These are phyloP conservation scores for Ogataea wickerhamii DNA, from an alignment of 805 yeast genomes.

Conservation along the genomic window DNA sequence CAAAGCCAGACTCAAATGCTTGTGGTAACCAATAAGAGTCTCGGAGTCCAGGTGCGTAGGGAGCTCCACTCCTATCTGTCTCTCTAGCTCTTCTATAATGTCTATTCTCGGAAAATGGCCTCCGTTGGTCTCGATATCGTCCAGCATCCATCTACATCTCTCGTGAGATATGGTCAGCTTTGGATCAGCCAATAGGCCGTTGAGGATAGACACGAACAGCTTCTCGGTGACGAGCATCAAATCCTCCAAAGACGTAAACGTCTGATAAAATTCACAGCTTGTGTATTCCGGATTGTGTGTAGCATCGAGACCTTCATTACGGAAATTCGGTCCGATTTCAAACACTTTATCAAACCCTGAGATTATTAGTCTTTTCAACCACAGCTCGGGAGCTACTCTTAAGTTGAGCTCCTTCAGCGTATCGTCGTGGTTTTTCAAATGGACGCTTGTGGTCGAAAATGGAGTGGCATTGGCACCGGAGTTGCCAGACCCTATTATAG, in stretches of 20 bases:
- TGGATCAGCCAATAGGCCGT: conserved; percentile 25
- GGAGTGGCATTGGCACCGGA: conserved; percentile 95
- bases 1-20: conserved; percentile 31
- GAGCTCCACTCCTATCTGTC: conserved; percentile 43
- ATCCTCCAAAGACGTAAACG: conserved; percentile 62
- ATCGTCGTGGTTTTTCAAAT: conserved; percentile 30
- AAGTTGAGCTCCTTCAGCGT: conserved; percentile 44
- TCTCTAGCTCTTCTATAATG: conserved; percentile 63
- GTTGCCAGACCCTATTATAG: conserved; percentile 60
- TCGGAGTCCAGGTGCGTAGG: conserved; percentile 44
- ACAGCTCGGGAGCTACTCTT: conserved; percentile 92
- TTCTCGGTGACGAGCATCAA: conserved; percentile 63
- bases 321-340: conserved; percentile 80
- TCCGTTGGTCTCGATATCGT: conserved; percentile 13
- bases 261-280: conserved; percentile 82
- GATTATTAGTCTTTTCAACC: conserved; percentile 81
- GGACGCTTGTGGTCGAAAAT: conserved; percentile 50
- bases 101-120: conserved; percentile 47
- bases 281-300: conserved; percentile 96
- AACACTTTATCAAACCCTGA: conserved; percentile 84
- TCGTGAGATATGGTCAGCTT: conserved; percentile 21
- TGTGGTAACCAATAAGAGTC: conserved; percentile 40
- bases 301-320: conserved; percentile 91
- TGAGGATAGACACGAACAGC: conserved; percentile 43
- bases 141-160: conserved; percentile 18